phyloP scores from a whole-genome alignment of 768 basidiomycete genomes.

The Termitomyces sp. region DNA sequence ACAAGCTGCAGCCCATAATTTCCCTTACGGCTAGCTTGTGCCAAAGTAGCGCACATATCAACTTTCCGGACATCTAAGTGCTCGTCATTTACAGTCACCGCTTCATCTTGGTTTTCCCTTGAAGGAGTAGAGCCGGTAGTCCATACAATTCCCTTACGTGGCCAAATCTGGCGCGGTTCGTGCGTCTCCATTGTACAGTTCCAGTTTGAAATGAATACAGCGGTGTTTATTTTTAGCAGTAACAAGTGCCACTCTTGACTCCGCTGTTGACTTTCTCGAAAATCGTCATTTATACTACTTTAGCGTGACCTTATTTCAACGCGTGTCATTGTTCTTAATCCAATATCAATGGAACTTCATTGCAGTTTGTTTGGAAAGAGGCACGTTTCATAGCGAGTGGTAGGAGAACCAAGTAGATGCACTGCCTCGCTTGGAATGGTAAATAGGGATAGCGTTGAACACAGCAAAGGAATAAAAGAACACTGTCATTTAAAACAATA shows the following conservation, averaged over 20 bases:
- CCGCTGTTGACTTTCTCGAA: too few species aligned
- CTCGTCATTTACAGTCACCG: conserved; percentile 19
- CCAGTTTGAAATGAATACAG: neutral
- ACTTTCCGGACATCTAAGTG: conserved; percentile 29
- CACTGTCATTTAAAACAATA: neutral
- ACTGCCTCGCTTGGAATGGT: neutral
- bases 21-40: conserved; percentile 30
- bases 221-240: neutral
- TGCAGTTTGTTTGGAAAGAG: neutral
- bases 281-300: neutral
- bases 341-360: neutral
- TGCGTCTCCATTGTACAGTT: neutral
- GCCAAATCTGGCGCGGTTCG: neutral
- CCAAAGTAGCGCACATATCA: conserved; percentile 36
- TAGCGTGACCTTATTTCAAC: neutral
- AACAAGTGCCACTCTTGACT: neutral
- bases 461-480: neutral
- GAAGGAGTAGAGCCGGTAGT: conserved; percentile 33
- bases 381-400: neutral
- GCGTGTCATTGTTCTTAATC: neutral
- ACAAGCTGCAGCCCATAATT: conserved; percentile 20
- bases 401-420: neutral
- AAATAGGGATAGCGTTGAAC: neutral
- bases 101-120: conserved; percentile 18
- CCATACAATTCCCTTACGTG: conserved; percentile 16